These are phyloP conservation scores for Thoreauomyces humboldtii DNA, from an alignment of 192 early-diverging fungal species.

Conservation along the genomic window DNA sequence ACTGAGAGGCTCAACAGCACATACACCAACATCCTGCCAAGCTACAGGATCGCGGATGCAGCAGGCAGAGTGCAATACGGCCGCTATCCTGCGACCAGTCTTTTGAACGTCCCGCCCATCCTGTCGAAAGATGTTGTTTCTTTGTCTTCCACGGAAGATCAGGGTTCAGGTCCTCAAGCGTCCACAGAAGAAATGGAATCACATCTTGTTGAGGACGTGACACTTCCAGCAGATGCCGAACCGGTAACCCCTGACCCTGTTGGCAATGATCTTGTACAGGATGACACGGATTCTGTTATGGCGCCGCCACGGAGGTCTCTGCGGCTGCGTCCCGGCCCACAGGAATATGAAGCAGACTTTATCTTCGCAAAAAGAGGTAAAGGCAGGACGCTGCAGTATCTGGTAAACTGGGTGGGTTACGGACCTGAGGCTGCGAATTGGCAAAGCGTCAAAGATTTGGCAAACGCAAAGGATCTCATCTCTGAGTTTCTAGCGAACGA, in stretches of 20 bases:
- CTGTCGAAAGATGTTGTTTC: not conserved
- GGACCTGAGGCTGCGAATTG: not conserved
- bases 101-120: not conserved
- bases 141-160: too few species aligned
- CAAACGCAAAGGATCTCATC: not conserved
- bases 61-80: constrained; percentile 1
- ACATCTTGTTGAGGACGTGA: too few species aligned
- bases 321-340: not conserved
- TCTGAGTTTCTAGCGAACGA: too few species aligned
- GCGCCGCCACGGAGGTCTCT: too few species aligned
- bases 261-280: too few species aligned
- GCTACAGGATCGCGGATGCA: not conserved
- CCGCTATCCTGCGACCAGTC: not conserved
- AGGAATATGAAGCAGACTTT: not conserved
- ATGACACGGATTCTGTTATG: too few species aligned
- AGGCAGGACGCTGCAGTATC: not conserved
- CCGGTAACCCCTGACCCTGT: too few species aligned
- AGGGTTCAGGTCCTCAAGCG: too few species aligned
- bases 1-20: not conserved
- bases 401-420: not conserved
- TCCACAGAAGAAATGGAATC: too few species aligned
- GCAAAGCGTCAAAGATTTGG: not conserved
- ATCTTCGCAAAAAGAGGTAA: not conserved
- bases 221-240: not conserved
- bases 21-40: constrained; percentile 1